phyloP scores from a whole-genome alignment of 176 grass and related monocot genomes.

The Oryza nivara region DNA sequence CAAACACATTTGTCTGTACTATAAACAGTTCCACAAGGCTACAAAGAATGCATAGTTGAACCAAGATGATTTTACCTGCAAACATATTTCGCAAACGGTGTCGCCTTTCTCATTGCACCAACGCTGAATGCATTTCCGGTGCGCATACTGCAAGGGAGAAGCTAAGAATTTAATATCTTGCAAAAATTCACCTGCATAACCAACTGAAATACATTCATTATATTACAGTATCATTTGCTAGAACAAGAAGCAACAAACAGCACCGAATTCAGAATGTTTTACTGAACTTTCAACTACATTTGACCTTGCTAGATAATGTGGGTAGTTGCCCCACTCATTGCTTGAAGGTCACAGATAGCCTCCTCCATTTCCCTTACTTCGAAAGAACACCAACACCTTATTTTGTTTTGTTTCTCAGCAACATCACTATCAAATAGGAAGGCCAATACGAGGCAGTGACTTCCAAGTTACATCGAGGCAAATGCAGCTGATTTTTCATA shows the following conservation, averaged over 20 bases:
- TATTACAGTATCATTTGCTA: not conserved
- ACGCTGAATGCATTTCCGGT: slow-evolving; percentile 84
- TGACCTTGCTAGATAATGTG: not conserved
- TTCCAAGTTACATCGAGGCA: slow-evolving; percentile 32
- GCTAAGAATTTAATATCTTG: not conserved
- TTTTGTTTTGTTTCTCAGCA: slow-evolving; percentile 19
- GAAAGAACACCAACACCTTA: not conserved
- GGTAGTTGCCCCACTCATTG: slow-evolving; percentile 30
- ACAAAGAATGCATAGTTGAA: not conserved
- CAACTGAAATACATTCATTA: not conserved
- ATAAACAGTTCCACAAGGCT: not conserved
- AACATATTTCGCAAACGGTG: slow-evolving; percentile 87
- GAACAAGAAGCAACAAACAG: not conserved
- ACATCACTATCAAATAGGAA: slow-evolving; percentile 37
- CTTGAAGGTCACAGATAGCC: slow-evolving; percentile 17
- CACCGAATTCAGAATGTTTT: not conserved
- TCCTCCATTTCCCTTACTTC: not conserved
- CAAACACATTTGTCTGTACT: not conserved
- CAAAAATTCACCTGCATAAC: not conserved
- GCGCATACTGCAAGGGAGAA: slow-evolving; percentile 69
- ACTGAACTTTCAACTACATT: slow-evolving; percentile 31
- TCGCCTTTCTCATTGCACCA: slow-evolving; percentile 99
- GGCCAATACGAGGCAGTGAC: not conserved
- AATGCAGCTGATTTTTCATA: slow-evolving; percentile 1
- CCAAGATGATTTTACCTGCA: slow-evolving; percentile 61